Conservation (phyloP, 2,329 filamentous ascomycete genomes). For the Fusarium paranaense region DNA sequence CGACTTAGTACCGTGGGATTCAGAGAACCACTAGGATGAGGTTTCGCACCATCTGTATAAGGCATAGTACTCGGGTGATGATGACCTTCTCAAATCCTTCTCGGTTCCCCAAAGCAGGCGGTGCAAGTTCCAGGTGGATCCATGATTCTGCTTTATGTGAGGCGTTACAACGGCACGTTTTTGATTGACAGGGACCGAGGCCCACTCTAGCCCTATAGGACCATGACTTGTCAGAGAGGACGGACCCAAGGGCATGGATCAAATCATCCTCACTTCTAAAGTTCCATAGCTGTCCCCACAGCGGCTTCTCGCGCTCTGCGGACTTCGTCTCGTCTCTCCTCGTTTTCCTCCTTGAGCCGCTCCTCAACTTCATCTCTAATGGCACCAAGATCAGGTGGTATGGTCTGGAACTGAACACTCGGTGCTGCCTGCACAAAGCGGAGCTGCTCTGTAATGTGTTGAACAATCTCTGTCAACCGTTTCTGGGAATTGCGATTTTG, state of each 20-base stretch:
- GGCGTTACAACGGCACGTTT: neutral
- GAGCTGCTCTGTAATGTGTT: conserved; percentile 85
- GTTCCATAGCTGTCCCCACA: conserved; percentile 68
- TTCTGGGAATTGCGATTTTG: conserved; percentile 85
- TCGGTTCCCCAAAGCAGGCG: neutral
- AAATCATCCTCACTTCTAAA: conserved; percentile 39
- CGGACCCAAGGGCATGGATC: neutral
- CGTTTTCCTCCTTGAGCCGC: conserved; percentile 71
- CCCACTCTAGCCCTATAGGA: conserved; percentile 7
- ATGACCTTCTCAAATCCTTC: neutral
- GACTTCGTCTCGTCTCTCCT: conserved; percentile 67
- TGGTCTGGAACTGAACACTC: conserved; percentile 84
- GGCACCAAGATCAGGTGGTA: conserved; percentile 80
- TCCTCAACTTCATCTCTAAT: conserved; percentile 78
- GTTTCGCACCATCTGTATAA: conserved; percentile 6
- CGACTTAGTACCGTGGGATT: neutral
- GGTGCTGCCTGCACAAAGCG: conserved; percentile 87
- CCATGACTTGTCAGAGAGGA: neutral
- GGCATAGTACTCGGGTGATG: conserved; percentile 1
- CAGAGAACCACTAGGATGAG: neutral
- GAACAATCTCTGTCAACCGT: conserved; percentile 79
- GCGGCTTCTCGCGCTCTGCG: conserved; percentile 68
- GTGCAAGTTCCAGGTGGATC: neutral
- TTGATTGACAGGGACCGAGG: conserved; percentile 10
- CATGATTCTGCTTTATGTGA: conserved; percentile 11